Percentiles rank a stretch among this genome's conserved stretches.
Evolutionary conservation across 1,284 basidiomycete genomes (phyloP).

Genomic region (Puccinia polysora): DNA sequence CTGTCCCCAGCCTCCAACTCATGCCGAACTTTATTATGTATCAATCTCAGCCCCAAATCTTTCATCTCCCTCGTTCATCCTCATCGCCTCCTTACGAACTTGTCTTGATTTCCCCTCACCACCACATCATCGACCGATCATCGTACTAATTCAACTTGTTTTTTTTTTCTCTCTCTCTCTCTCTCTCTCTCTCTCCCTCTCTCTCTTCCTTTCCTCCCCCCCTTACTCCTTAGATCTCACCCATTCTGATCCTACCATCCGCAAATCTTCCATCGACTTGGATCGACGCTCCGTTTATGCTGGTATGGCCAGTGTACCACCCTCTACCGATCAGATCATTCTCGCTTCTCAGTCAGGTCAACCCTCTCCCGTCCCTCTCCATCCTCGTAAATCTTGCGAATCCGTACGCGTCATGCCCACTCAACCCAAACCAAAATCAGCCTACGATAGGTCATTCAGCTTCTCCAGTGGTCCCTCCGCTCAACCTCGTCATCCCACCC

Average conservation of each 20-base stretch:
- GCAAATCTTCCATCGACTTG: slow-evolving; percentile 6
- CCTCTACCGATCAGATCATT: background rate
- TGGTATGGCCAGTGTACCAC: background rate
- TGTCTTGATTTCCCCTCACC: background rate
- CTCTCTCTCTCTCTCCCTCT: background rate
- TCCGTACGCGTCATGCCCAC: slow-evolving; percentile 41
- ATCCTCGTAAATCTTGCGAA: slow-evolving; percentile 36
- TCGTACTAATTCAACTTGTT: background rate
- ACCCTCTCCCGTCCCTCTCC: background rate
- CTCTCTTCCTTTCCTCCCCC: background rate
- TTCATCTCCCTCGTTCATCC: no score
- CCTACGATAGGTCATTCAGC: slow-evolving; percentile 34
- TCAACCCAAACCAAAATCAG: slow-evolving; percentile 11
- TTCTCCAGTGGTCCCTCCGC: slow-evolving; percentile 26
- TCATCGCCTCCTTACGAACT: background rate
- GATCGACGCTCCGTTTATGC: slow-evolving; percentile 1
- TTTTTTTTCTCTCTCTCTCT: background rate
- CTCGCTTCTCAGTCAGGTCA: background rate
- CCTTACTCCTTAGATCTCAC: background rate
- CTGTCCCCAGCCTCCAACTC: no score
- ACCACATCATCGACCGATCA: no score
- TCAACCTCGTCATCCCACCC: slow-evolving; percentile 51
- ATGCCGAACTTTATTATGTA: no score
- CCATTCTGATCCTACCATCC: background rate
- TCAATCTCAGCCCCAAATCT: no score